Evolutionary conservation across 2,329 filamentous ascomycete genomes (phyloP), one percentile per base, ranked within the genome.

Genomic region (Paecilomyces sp.): DNA sequence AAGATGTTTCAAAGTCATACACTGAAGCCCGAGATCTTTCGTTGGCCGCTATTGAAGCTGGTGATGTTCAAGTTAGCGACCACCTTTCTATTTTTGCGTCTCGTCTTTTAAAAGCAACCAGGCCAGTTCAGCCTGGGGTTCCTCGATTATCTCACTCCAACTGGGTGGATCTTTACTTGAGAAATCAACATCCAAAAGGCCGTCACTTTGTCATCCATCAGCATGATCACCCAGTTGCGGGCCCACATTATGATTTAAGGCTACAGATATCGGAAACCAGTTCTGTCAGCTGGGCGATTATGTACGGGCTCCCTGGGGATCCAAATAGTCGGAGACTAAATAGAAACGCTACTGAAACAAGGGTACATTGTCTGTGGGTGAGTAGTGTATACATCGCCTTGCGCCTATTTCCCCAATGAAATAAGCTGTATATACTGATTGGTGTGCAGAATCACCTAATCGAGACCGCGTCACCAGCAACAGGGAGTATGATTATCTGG

Each of bases 201-300:
- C 71, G 72, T 24, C 85, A 87, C 69, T 90, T 90, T 67, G 83
- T 90, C 57, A 80, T 90, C 41, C 87, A 90, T 70, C 87, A 91
- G 68, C 87, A 91, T 68, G 87, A 89, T 67, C 88, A 90, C 68
- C 88, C 88, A 1, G 71, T 88, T 52, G 86, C 88, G 9, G 87
- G 88, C 25, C 80, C 81, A 1, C 85, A 88, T 68, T 89, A 90
- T 75, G 88, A 90, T 70, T 77, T 90, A 22, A 80, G 88, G 2
- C 76, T 90, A 18, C 87, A 90, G 70, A 87, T 90, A 69, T 90
- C 88, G 31, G 79, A 81, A 60, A 82, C 82, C 0, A 89, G 87
- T 67, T 87, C 85, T 28, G 81, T 84, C 11, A 88, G 84, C 61
- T 90, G 77, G 70, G 83, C 85, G 0, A 79, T 87, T 63, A 86